Base-by-base conservation (phyloP, 495 filamentous ascomycete species). In the Xylaria venustula region DNA sequence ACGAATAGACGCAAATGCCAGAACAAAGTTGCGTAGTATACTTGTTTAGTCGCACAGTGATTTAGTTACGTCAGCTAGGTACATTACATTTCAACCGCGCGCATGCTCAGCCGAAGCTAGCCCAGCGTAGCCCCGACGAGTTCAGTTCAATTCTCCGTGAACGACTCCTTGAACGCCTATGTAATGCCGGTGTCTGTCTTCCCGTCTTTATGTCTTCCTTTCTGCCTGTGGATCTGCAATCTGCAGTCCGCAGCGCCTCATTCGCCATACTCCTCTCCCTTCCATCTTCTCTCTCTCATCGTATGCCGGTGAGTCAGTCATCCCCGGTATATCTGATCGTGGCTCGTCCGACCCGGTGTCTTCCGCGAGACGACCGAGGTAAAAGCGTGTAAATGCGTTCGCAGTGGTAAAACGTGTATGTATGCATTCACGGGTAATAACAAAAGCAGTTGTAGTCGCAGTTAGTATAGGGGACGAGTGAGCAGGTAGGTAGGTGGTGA, bases 141-240 rank as follows among this genome's bases (percentile, higher is more conserved):
- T 55, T 17, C 11, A 23, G 15, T 34, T 9, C 40, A 1, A 15
- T 11, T 46, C 20, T 57, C 48, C 59, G 30, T 51, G 5, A 19
- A 51, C 36, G 70, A 65, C 71, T 47, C 71, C 66, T 59, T 62
- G 64, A 75, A 64, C 67, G 58, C 71, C 64, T 54, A 51, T 60
- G 52, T 48, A 64, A 71, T 71, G 70, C 70, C 70, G 28, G 55
- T 60, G 25, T 20, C 48, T 40, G 37, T 40, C 37, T 9, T 7
- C 14, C 37, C 37, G 14, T 40, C 37, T 15, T 5, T 15, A 3
- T 9, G 37, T 11, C 37, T 15, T 49, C 14, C 1, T 12, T n/a
- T 49, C 11, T 11, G 30, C 30, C 11, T 34, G 5, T 11, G 5
- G 30, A n/a, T n/a, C n/a, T n/a, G n/a, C n/a, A n/a, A n/a, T n/a